Evolutionary conservation across 2,329 filamentous ascomycete genomes (phyloP).

Genomic region (Geosmithia morbida): DNA sequence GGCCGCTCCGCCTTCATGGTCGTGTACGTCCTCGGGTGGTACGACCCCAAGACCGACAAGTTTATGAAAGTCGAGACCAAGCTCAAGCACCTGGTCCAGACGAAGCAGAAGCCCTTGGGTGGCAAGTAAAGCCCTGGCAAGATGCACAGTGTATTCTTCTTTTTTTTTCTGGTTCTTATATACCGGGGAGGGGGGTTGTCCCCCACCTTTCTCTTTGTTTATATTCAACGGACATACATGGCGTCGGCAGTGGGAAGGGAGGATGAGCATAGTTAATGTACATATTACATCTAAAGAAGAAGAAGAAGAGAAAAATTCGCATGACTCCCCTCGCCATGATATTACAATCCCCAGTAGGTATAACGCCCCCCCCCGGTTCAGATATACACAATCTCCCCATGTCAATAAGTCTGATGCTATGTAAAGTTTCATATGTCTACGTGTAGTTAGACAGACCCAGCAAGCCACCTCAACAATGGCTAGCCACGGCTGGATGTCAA

Average conservation of each 20-base stretch:
- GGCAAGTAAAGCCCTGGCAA: background rate
- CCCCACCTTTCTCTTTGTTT: background rate
- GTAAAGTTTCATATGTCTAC: no score
- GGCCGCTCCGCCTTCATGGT: constrained; percentile 29
- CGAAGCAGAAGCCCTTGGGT: constrained; percentile 17
- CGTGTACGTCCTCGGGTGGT: constrained; percentile 37
- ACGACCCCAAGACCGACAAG: constrained; percentile 37
- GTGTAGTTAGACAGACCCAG: no score
- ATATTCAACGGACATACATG: background rate
- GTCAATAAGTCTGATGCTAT: no score
- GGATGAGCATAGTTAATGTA: background rate
- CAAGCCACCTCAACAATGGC: no score
- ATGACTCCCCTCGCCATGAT: no score
- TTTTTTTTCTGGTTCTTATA: background rate
- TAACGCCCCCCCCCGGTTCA: no score
- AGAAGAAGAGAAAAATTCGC: no score
- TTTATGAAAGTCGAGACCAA: constrained; percentile 25
- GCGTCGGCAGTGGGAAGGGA: background rate
- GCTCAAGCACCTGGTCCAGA: constrained; percentile 26
- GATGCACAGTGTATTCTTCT: background rate
- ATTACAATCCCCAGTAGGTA: no score
- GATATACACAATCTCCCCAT: no score
- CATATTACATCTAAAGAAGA: background rate
- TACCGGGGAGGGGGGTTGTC: background rate
- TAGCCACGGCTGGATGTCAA: no score